Percentiles rank a stretch among this genome's conserved stretches.
phyloP scores from a whole-genome alignment of 2,329 filamentous ascomycete genomes.

The Zymoseptoria ardabiliae region DNA sequence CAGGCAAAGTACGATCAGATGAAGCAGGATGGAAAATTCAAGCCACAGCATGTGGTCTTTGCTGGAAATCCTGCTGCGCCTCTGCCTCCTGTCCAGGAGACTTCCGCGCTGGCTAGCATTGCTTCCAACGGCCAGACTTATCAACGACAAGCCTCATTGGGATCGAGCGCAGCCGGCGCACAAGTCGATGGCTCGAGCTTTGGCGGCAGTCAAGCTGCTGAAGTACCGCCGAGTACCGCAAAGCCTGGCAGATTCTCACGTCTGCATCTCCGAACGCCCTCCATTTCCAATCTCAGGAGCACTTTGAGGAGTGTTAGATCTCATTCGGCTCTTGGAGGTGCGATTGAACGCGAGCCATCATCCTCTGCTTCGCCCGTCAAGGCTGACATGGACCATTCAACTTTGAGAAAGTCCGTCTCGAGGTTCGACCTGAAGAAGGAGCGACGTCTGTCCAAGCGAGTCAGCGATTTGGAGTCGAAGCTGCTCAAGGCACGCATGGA shows the following conservation, averaged over 20 bases:
- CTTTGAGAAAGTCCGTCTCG: constrained; percentile 43
- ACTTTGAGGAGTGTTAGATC: constrained; percentile 30
- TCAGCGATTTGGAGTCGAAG: constrained; percentile 54
- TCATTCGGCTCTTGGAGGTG: constrained; percentile 23
- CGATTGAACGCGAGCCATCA: constrained; percentile 31
- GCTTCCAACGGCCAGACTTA: constrained; percentile 9
- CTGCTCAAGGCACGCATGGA: constrained; percentile 49
- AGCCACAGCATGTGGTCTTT: constrained; percentile 14
- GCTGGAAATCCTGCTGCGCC: neutral
- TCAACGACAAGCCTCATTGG: constrained; percentile 10
- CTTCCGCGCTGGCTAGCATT: neutral
- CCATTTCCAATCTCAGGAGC: constrained; percentile 26
- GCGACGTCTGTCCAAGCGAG: constrained; percentile 50
- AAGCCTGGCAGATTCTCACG: constrained; percentile 15
- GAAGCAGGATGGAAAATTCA: constrained; percentile 45
- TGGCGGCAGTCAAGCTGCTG: constrained; percentile 17
- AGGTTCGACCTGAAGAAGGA: constrained; percentile 51
- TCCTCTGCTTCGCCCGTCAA: constrained; percentile 28
- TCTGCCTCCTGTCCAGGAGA: neutral
- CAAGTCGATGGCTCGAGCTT: constrained; percentile 8
- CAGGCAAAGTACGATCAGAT: constrained; percentile 48
- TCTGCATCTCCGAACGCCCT: constrained; percentile 27
- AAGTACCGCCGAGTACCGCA: neutral
- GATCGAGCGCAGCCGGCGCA: constrained; percentile 9
- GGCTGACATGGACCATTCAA: constrained; percentile 23